Evolutionary conservation across 1,284 basidiomycete species (phyloP), one percentile per base, ranked within the genome.

Genomic region (Acaromyces ingoldii): DNA sequence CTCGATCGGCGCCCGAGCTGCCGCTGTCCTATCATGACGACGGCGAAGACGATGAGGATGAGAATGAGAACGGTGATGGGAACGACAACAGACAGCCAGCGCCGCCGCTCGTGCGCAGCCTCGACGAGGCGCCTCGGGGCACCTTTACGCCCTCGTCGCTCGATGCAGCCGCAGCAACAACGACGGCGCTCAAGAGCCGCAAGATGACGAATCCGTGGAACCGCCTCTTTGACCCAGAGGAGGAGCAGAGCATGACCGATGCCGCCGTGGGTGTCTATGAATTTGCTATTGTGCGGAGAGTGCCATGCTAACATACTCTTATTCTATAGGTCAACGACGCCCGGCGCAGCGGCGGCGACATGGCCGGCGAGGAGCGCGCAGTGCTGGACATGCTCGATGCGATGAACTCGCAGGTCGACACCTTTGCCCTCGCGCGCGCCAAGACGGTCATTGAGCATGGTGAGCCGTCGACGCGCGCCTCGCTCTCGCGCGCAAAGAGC

Each of bases 321-420:
- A n/a, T n/a, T n/a, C n/a, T n/a, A n/a, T n/a, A n/a, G n/a, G n/a
- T n/a, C n/a, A n/a, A n/a, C n/a, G n/a, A n/a, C n/a, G n/a, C n/a
- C 21, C 36, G n/a, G 6, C 19, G 36, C 36, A 38, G 15, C 36
- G 19, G 21, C 15, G 28, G 28, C 30, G 42, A 15, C 55, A 36
- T 65, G 6, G 63, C 39, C 6, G 26, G 26, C 3, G 63, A 51
- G 22, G 65, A 67, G 37, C 43, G 53, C 17, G 63, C 65, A 3
- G 65, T 65, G 9, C 57, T 67, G 25, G 53, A 60, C 45, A 65
- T 67, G 65, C 62, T 67, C 29, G 65, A 63, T n/a, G 48, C 56
- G 21, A 53, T 53, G 51, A 50, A 51, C 31, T 31, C 33, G 17
- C 11, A 24, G 3, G 45, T 47, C 26, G 45, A 47, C 30, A 47